phyloP scores from a whole-genome alignment of 192 early-diverging fungal species.

The Funneliformis mosseae region DNA sequence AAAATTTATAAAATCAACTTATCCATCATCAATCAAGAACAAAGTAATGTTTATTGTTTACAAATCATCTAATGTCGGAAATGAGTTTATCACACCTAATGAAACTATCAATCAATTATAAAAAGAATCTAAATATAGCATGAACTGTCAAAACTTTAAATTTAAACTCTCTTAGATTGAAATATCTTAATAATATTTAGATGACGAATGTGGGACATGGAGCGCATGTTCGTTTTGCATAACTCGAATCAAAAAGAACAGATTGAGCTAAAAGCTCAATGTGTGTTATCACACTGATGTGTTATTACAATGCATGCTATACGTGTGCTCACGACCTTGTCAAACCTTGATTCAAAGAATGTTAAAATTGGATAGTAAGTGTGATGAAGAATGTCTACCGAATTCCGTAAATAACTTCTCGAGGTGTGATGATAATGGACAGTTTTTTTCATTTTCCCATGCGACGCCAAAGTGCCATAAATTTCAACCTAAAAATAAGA shows the following conservation, averaged over 20 bases:
- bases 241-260: not conserved
- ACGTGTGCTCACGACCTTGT: not conserved
- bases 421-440: not conserved
- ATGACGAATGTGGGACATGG: not conserved
- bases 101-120: too few relatives aligned
- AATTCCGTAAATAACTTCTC: not conserved
- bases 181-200: not conserved
- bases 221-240: constrained; percentile 11
- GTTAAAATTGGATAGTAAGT: too few relatives aligned
- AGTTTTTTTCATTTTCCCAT: too few relatives aligned
- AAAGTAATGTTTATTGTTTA: too few relatives aligned
- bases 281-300: not conserved
- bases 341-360: not conserved
- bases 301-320: not conserved
- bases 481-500: too few relatives aligned
- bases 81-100: too few relatives aligned
- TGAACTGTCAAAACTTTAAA: not conserved
- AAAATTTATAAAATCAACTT: too few relatives aligned
- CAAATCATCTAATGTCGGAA: too few relatives aligned
- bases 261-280: not conserved
- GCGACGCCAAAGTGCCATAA: too few relatives aligned
- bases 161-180: not conserved
- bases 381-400: not conserved
- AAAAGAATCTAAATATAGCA: not conserved
- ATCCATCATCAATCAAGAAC: too few relatives aligned